phyloP scores from a whole-genome alignment of 108 stramenopile genomes.

The Cyclotella kingstonii region DNA sequence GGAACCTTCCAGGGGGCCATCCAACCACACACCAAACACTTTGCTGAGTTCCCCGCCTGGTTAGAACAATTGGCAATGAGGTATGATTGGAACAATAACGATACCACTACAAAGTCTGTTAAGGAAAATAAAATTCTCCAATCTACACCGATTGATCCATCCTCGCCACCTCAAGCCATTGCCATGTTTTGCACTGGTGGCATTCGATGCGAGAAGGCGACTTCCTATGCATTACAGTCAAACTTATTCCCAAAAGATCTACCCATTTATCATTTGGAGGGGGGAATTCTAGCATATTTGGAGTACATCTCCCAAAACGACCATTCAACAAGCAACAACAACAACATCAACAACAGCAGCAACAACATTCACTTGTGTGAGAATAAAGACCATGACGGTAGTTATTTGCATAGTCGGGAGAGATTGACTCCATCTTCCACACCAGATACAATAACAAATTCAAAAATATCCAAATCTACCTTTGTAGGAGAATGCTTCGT shows the following conservation, averaged over 20 bases:
- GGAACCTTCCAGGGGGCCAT: conserved; percentile 79
- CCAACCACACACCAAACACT: conserved; percentile 65
- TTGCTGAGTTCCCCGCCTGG: conserved; percentile 76
- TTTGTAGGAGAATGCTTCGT: conserved; percentile 85
- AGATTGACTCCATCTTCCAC: background rate
- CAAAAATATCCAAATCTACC: conserved; percentile 25
- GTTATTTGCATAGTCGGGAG: too few relatives aligned
- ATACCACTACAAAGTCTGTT: background rate
- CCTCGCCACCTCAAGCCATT: conserved; percentile 54
- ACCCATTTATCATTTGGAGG: conserved; percentile 85
- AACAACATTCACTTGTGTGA: too few relatives aligned
- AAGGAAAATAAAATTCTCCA: conserved; percentile 5
- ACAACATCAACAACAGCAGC: background rate
- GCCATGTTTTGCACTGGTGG: conserved; percentile 98
- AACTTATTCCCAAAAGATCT: conserved; percentile 38
- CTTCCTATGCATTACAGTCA: conserved; percentile 47
- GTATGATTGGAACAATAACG: conserved; percentile 27
- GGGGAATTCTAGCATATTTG: conserved; percentile 84
- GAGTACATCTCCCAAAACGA: conserved; percentile 50
- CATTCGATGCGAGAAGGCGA: conserved; percentile 94
- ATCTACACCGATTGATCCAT: too few relatives aligned
- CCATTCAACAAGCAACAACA: background rate
- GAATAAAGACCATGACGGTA: too few relatives aligned
- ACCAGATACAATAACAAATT: background rate
- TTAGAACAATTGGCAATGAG: conserved; percentile 44